phyloP scores from a whole-genome alignment of 345 rosid species.

The Euphorbia peplus region DNA sequence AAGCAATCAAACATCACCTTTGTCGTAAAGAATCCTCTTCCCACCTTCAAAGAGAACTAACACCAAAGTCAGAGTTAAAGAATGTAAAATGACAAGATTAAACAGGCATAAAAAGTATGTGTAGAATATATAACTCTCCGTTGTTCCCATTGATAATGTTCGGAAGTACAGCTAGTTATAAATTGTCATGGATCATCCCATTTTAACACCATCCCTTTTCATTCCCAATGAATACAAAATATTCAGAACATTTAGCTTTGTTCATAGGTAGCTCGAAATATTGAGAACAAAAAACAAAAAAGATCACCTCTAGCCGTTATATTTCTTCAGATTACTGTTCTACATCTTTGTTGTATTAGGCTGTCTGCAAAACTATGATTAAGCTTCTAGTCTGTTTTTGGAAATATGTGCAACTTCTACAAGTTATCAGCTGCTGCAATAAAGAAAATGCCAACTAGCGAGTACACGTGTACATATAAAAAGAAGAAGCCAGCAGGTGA shows the following conservation, averaged over 20 bases:
- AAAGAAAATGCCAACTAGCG: not conserved
- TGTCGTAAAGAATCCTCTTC: too few relatives aligned
- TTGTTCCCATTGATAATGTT: too few relatives aligned
- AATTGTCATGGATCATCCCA: too few relatives aligned
- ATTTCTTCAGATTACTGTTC: not conserved
- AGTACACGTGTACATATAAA: not conserved
- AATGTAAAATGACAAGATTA: too few relatives aligned
- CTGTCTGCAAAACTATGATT: not conserved
- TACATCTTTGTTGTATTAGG: not conserved
- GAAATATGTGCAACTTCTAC: not conserved
- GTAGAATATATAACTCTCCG: too few relatives aligned
- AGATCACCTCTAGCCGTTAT: not conserved
- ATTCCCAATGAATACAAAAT: slow-evolving; percentile 1
- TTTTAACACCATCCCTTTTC: not conserved
- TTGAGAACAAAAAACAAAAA: not conserved
- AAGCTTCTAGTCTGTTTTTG: not conserved
- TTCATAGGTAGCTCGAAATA: not conserved
- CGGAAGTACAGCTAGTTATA: too few relatives aligned
- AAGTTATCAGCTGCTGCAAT: slow-evolving; percentile 10
- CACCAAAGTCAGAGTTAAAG: too few relatives aligned
- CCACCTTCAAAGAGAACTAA: too few relatives aligned
- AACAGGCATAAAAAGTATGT: too few relatives aligned
- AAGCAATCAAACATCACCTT: too few relatives aligned
- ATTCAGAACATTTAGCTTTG: not conserved
- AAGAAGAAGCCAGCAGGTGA: not conserved